Conservation (phyloP, 2,329 filamentous ascomycete genomes). For the Fusarium subglutinans region DNA sequence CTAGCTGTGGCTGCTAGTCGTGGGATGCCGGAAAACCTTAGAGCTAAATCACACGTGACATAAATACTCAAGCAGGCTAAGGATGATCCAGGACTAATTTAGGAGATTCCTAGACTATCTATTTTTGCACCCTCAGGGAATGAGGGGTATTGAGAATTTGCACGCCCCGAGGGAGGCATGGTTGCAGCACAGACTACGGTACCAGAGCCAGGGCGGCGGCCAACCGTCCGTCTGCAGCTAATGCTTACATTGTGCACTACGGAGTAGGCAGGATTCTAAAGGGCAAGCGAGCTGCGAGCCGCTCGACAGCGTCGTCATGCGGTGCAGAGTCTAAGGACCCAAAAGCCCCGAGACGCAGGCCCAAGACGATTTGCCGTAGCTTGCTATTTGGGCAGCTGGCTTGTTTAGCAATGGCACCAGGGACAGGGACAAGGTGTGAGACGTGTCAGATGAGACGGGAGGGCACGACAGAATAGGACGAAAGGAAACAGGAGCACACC, state of each 20-base stretch:
- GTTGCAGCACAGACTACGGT: neutral
- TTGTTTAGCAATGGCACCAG: constrained; percentile 16
- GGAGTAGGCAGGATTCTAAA: constrained; percentile 20
- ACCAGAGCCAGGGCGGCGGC: constrained; percentile 19
- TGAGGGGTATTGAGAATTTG: neutral
- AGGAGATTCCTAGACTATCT: neutral
- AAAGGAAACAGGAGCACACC: constrained; percentile 16
- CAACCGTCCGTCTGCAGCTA: constrained; percentile 33
- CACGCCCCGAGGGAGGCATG: neutral
- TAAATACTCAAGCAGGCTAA: neutral
- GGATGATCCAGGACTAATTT: neutral
- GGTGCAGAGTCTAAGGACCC: constrained; percentile 25
- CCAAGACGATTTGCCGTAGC: constrained; percentile 23
- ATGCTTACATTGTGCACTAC: constrained; percentile 27
- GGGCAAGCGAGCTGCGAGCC: constrained; percentile 22
- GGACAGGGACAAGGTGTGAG: constrained; percentile 22
- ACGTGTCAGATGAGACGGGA: constrained; percentile 32
- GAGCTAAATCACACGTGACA: neutral
- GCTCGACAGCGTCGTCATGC: constrained; percentile 37
- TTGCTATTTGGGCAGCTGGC: constrained; percentile 16
- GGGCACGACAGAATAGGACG: constrained; percentile 22
- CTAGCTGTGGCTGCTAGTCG: neutral
- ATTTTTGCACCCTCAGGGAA: neutral
- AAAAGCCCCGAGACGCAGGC: constrained; percentile 31
- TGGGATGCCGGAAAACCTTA: neutral